phyloP scores from a whole-genome alignment of 1,284 basidiomycete genomes.

The Puccinia horiana region DNA sequence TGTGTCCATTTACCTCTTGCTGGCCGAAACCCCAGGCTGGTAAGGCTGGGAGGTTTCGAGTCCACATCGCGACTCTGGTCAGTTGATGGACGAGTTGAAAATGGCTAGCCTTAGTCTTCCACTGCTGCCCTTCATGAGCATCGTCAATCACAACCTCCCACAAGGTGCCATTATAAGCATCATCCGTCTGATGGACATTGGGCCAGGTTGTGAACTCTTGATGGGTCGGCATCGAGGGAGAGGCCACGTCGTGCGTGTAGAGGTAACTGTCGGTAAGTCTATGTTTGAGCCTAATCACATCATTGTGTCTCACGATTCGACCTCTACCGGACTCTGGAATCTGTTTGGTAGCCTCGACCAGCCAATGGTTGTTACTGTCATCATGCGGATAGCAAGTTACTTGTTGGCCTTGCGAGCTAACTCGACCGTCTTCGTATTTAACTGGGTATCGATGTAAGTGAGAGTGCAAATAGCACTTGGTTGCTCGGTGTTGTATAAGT shows the following conservation, averaged over 20 bases:
- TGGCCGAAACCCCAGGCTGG: constrained; percentile 97
- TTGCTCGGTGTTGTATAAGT: constrained; percentile 84
- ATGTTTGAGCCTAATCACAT: constrained; percentile 85
- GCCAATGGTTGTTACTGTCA: constrained; percentile 94
- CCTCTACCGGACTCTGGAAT: constrained; percentile 84
- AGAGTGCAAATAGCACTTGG: constrained; percentile 90
- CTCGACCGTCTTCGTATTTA: constrained; percentile 91
- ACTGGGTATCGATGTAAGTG: constrained; percentile 86
- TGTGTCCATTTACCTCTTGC: constrained; percentile 98
- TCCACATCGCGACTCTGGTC: constrained; percentile 92
- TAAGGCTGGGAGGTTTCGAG: constrained; percentile 71
- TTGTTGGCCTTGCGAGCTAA: constrained; percentile 95
- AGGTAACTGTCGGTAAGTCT: constrained; percentile 79
- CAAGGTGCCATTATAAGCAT: constrained; percentile 73
- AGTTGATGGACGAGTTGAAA: constrained; percentile 84
- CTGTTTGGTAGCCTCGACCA: constrained; percentile 87
- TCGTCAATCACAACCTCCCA: constrained; percentile 76
- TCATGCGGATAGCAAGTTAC: constrained; percentile 95
- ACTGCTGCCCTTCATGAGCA: constrained; percentile 72
- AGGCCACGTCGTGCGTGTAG: constrained; percentile 95
- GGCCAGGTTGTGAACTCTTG: constrained; percentile 94
- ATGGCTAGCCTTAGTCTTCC: constrained; percentile 87
- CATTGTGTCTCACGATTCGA: constrained; percentile 82
- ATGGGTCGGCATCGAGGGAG: constrained; percentile 93
- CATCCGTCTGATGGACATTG: constrained; percentile 57